Evolutionary conservation across 768 basidiomycete species (phyloP), one percentile per base, ranked within the genome.

Genomic region (Leccinum barrowsii): DNA sequence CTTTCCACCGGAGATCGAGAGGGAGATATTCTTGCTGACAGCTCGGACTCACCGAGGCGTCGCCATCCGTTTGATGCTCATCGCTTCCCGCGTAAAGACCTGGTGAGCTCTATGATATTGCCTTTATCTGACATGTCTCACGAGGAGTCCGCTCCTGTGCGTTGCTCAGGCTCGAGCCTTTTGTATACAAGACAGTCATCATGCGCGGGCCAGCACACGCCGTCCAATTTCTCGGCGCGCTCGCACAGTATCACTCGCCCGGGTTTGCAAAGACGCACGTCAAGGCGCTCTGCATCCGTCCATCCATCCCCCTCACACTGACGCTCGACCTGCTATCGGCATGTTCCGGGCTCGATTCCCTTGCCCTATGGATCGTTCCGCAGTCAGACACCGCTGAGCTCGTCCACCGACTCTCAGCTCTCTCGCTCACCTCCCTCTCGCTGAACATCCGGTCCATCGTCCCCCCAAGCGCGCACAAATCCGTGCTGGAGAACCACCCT

Each of bases 1-100:
- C 15, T 52, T 68, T 10, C 67, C 67, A 21, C 60, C 55, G 3
- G 67, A 68, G 17, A 54, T 69, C 11, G 63, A 68, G 47, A 56
- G 57, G 54, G 54, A 59, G 28, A 61, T 66, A 56, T 68, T 68
- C 42, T 44, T 62, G 7, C 35, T 57, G 13, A 32, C 65, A 10
- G 60, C 63, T 42, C 55, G 54, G 7, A 48, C 55, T 1, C 58
- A 5, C 53, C 26, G n/a, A 0, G 65, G 61, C 10, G 7, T 63
- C 5, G 52, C 64, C 3, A 65, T 63, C 42, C 59, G 65, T 2
- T 55, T 62, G 49, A 58, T 68, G 63, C 58, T 58, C 40, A 60
- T 69, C n/a, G 58, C 62, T 17, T 52, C 48, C 19, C 59, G 63
- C 28, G 61, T 63, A 10, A 59, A 65, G 37, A 13, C 30, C 5